Evolutionary conservation across 192 early-diverging fungal species (phyloP).

Genomic region (Powellomyces hirtus): DNA sequence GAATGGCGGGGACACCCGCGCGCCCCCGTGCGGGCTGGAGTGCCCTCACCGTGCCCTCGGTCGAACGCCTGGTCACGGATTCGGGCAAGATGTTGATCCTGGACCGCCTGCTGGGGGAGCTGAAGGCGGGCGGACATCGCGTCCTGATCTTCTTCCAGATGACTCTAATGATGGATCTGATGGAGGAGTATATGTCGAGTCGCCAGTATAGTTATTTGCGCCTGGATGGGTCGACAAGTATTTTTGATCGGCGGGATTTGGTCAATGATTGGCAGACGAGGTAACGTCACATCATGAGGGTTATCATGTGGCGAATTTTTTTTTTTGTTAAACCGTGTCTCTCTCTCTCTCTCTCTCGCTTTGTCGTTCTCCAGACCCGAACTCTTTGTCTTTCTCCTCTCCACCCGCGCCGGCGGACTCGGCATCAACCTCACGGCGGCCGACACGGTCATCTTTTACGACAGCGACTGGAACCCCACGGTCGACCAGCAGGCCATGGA

Average conservation of each 20-base stretch:
- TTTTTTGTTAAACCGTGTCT: neutral
- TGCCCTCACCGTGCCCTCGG: neutral
- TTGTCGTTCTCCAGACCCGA: too few species aligned
- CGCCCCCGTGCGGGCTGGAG: conserved; percentile 6
- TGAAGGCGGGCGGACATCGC: conserved; percentile 77
- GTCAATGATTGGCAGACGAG: conserved; percentile 91
- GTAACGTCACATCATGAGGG: too few species aligned
- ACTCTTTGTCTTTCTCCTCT: conserved; percentile 60
- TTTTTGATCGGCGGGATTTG: conserved; percentile 84
- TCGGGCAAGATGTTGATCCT: conserved; percentile 85
- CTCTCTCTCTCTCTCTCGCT: too few species aligned
- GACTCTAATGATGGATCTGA: conserved; percentile 74
- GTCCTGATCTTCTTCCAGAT: conserved; percentile 93
- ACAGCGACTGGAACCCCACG: conserved; percentile 68
- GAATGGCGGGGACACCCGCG: neutral
- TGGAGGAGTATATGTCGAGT: conserved; percentile 79
- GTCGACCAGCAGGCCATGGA: conserved; percentile 87
- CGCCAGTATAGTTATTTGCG: conserved; percentile 85
- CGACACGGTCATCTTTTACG: conserved; percentile 35
- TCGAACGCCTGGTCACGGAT: conserved; percentile 41
- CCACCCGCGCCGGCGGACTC: conserved; percentile 31
- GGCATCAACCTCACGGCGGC: conserved; percentile 35
- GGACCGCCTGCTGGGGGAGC: conserved; percentile 68
- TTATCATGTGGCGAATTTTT: neutral
- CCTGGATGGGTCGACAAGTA: conserved; percentile 83